phyloP scores from a whole-genome alignment of 2,329 filamentous ascomycete species.

The Bisporella sp. region DNA sequence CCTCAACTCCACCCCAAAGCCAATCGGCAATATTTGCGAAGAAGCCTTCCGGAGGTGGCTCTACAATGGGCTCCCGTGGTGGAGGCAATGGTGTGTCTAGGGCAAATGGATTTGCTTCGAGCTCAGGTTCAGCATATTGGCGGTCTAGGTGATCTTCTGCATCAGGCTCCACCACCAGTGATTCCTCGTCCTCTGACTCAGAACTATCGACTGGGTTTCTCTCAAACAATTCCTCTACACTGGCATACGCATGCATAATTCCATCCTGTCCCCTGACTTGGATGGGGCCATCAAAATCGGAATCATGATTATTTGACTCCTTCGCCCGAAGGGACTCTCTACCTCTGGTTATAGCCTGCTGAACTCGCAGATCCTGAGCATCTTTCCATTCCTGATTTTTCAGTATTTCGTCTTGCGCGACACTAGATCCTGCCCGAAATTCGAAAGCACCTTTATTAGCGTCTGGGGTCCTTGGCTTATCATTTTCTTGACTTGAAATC shows the following conservation, averaged over 20 bases:
- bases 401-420: no score
- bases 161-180: background rate
- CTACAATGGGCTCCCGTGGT: conserved; percentile 7
- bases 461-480: no score
- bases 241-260: conserved; percentile 6
- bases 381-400: conserved; percentile 10
- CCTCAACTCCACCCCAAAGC: conserved; percentile 51
- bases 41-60: conserved; percentile 27
- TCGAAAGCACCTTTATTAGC: no score
- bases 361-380: conserved; percentile 11
- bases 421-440: no score
- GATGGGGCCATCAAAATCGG: conserved; percentile 6
- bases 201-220: conserved; percentile 14
- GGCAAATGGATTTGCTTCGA: conserved; percentile 7
- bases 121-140: no score
- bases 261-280: conserved; percentile 16
- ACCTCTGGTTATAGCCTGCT: conserved; percentile 10
- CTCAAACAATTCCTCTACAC: conserved; percentile 17
- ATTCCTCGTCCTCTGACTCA: conserved; percentile 13
- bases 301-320: background rate
- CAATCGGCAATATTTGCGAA: conserved; percentile 46
- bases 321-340: conserved; percentile 4
- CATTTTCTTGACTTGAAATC: no score
- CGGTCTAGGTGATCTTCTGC: background rate
- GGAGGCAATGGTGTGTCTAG: conserved; percentile 12